Conservation (phyloP, 805 yeast species). For the Grigorovia jiainica region DNA sequence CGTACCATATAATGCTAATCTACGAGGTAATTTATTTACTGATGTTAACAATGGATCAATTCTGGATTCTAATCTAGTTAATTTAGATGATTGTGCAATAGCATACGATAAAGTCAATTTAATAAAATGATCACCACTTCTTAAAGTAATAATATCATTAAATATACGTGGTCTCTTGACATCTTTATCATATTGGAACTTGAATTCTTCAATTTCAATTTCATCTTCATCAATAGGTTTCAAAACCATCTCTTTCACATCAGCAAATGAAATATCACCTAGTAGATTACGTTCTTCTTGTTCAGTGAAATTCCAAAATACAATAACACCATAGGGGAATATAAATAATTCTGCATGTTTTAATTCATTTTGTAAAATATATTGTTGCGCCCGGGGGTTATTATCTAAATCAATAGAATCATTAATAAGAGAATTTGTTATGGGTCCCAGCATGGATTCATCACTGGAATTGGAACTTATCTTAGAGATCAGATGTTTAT, state of each 20-base stretch:
- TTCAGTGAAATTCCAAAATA: slow-evolving; percentile 94
- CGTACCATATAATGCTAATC: slow-evolving; percentile 82
- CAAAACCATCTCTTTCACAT: slow-evolving; percentile 44
- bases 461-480: too few relatives aligned
- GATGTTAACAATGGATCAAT: slow-evolving; percentile 77
- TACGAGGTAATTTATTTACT: slow-evolving; percentile 82
- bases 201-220: slow-evolving; percentile 77
- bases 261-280: slow-evolving; percentile 69
- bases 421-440: background rate
- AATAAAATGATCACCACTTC: slow-evolving; percentile 86
- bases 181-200: slow-evolving; percentile 42
- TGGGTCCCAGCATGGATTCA: too few relatives aligned
- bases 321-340: slow-evolving; percentile 90
- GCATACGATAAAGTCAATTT: slow-evolving; percentile 93
- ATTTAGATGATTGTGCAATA: slow-evolving; percentile 89
- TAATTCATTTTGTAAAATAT: background rate
- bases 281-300: slow-evolving; percentile 85
- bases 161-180: slow-evolving; percentile 66
- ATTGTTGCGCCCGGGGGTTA: background rate
- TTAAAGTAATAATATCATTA: slow-evolving; percentile 86
- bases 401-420: background rate
- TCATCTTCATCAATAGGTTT: slow-evolving; percentile 79
- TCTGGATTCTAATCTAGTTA: slow-evolving; percentile 83
- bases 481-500: too few relatives aligned
- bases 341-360: slow-evolving; percentile 79